Evolutionary conservation across 1,284 basidiomycete genomes (phyloP).

Genomic region (Moesziomyces parantarcticus): DNA sequence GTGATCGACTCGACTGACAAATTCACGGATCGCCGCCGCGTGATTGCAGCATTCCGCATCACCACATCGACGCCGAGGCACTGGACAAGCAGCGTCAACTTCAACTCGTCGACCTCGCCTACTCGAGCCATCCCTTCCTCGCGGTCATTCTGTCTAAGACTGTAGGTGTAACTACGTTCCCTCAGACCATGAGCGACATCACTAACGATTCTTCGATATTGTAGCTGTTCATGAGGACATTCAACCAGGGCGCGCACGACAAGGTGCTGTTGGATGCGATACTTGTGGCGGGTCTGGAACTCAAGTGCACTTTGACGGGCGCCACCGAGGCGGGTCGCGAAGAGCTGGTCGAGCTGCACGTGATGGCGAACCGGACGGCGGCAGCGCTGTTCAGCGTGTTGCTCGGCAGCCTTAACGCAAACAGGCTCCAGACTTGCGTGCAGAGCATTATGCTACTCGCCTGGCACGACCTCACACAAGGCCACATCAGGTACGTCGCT

Average conservation of each 20-base stretch:
- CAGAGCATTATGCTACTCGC: slow-evolving; percentile 37
- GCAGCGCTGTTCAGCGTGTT: slow-evolving; percentile 3
- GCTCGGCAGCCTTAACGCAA: slow-evolving; percentile 6
- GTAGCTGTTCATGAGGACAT: slow-evolving; percentile 10
- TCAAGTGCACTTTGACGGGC: slow-evolving; percentile 1
- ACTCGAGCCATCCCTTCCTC: slow-evolving; percentile 35
- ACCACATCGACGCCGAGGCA: background rate
- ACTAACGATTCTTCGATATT: background rate
- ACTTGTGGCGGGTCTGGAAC: slow-evolving; percentile 13
- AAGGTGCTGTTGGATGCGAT: slow-evolving; percentile 13
- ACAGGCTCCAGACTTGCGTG: slow-evolving; percentile 9
- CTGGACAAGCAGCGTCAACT: slow-evolving; percentile 1
- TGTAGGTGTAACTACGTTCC: slow-evolving; percentile 1
- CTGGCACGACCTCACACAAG: slow-evolving; percentile 35
- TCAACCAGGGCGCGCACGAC: slow-evolving; percentile 5
- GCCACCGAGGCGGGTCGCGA: background rate
- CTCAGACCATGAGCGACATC: background rate
- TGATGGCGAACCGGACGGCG: background rate
- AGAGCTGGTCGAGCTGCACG: slow-evolving; percentile 3
- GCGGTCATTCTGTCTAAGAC: slow-evolving; percentile 28
- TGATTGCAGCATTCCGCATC: background rate
- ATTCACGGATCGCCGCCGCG: background rate
- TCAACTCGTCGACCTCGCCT: slow-evolving; percentile 25
- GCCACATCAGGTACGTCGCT: slow-evolving; percentile 21
- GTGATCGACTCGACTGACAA: background rate